These are phyloP conservation scores for Neltuma alba DNA, from an alignment of 306 rosid genomes.

Conservation along the genomic window DNA sequence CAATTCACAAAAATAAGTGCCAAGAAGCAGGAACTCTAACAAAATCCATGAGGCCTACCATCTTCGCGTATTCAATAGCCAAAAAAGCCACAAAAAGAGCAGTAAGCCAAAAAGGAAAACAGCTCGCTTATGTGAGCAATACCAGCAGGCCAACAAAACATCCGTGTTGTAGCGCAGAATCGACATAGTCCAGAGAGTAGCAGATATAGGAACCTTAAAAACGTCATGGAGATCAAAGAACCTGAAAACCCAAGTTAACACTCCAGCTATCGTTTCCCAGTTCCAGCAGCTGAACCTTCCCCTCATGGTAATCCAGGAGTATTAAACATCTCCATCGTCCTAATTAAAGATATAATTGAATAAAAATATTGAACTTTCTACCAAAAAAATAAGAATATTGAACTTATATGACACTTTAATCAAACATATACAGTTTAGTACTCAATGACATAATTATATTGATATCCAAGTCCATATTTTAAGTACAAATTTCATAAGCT, in stretches of 20 bases:
- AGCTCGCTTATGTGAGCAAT: constrained; percentile 43
- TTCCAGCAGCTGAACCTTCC: constrained; percentile 54
- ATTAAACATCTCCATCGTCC: constrained; percentile 59
- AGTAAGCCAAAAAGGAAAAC: constrained; percentile 67
- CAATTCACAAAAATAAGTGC: constrained; percentile 40
- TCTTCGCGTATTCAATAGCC: constrained; percentile 67
- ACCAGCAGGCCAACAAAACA: constrained; percentile 36
- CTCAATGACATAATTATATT: not conserved
- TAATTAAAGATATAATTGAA: constrained; percentile 40
- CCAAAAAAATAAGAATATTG: not conserved
- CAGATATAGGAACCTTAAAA: constrained; percentile 50
- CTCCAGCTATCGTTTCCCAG: constrained; percentile 72
- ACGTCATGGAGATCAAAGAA: constrained; percentile 65
- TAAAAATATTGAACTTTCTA: not conserved
- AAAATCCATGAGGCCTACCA: constrained; percentile 65
- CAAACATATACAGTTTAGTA: not conserved
- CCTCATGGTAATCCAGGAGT: constrained; percentile 52
- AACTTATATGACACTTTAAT: constrained; percentile 15
- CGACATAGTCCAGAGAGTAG: constrained; percentile 45
- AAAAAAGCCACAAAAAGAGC: constrained; percentile 71
- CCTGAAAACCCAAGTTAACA: constrained; percentile 61
- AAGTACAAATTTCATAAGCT: constrained; percentile 5
- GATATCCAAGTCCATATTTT: not conserved
- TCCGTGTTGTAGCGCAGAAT: constrained; percentile 33
- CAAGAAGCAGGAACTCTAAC: constrained; percentile 42